A percentile compares a stretch with the other conserved stretches of the same genome.
Conservation (phyloP, 306 rosid species). For the Cajanus cajan region DNA sequence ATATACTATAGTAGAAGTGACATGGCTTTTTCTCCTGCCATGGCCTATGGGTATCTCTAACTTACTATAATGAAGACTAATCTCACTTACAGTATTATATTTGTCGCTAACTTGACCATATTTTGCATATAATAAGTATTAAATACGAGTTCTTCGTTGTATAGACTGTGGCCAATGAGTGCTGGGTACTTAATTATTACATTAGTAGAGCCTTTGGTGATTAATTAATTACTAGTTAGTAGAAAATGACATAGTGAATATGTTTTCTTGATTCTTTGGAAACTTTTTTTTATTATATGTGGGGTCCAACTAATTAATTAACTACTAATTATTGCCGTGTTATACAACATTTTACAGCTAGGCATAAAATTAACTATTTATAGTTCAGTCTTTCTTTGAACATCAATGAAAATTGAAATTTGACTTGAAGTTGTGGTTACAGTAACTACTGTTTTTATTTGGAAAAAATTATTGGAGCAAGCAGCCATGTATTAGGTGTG, state of each 20-base stretch:
- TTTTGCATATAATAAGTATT: too few species aligned
- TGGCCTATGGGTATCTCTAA: too few species aligned
- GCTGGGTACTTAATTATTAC: too few species aligned
- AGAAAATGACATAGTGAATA: neutral
- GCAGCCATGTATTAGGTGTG: neutral
- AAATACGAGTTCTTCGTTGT: too few species aligned
- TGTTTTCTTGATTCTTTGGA: neutral
- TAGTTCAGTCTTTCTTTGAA: neutral
- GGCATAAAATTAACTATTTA: too few species aligned
- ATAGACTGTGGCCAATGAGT: too few species aligned
- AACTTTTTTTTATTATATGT: neutral
- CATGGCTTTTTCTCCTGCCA: too few species aligned
- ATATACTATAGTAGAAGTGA: neutral
- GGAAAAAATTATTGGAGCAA: neutral
- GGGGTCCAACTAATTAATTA: neutral
- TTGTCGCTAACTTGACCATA: too few species aligned
- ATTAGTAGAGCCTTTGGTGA: too few species aligned
- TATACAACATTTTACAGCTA: neutral
- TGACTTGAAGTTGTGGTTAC: neutral
- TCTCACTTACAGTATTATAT: too few species aligned
- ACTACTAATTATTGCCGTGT: neutral
- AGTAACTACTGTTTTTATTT: neutral
- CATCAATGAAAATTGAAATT: neutral
- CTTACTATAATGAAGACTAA: too few species aligned
- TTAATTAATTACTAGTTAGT: too few species aligned